phyloP scores from a whole-genome alignment of 1,139 yeast species.

The Insectozyma bohioensis region DNA sequence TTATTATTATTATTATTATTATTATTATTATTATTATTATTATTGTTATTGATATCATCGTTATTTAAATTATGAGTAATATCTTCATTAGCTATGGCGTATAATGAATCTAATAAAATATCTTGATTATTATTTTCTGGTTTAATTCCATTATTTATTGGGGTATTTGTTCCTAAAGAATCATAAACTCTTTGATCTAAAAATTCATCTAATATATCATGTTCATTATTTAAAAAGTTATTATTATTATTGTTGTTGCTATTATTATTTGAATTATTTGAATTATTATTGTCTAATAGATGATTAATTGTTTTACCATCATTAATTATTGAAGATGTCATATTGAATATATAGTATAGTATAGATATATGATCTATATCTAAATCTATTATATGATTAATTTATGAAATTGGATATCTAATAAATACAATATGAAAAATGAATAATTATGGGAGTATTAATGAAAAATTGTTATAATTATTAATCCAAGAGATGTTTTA shows the following conservation, averaged over 20 bases:
- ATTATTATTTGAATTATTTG: too few relatives aligned
- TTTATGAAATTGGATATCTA: too few relatives aligned
- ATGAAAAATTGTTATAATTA: too few relatives aligned
- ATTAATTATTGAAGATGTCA: conserved; percentile 5
- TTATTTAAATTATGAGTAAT: conserved; percentile 1
- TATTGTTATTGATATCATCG: conserved; percentile 1
- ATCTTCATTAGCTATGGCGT: conserved; percentile 11
- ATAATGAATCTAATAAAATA: conserved; percentile 19
- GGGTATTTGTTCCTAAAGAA: conserved; percentile 28
- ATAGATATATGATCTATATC: too few relatives aligned
- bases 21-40: not conserved
- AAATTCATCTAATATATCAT: conserved; percentile 54
- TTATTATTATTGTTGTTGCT: not conserved
- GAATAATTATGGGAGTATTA: too few relatives aligned
- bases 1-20: conserved; percentile 3
- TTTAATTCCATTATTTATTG: conserved; percentile 16
- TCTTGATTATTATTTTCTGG: conserved; percentile 5
- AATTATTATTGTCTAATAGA: conserved; percentile 2
- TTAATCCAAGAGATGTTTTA: too few relatives aligned
- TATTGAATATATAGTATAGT: too few relatives aligned
- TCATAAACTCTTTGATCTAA: conserved; percentile 58
- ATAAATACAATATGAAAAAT: too few relatives aligned
- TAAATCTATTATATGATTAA: too few relatives aligned
- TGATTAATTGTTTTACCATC: conserved; percentile 3
- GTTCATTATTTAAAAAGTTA: conserved; percentile 22